Percentiles rank a stretch among this genome's conserved stretches.
These are phyloP conservation scores for Hypoxylon sp. DNA, from an alignment of 2,329 filamentous ascomycete genomes.

Conservation along the genomic window DNA sequence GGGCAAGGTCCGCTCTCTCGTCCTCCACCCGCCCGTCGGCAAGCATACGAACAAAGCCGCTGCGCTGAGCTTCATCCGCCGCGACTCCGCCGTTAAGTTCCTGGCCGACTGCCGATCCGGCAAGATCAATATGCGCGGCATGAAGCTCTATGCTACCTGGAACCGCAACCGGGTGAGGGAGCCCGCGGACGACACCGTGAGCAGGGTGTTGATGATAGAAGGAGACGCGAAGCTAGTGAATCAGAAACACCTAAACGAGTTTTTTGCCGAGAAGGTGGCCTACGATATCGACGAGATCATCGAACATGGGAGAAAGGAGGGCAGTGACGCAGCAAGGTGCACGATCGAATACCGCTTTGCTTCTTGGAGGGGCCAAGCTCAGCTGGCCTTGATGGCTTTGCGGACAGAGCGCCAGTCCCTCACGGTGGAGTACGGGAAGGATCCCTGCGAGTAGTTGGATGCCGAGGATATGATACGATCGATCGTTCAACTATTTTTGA, in stretches of 20 bases:
- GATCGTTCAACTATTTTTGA: too few species aligned
- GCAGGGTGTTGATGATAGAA: background rate
- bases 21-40: background rate
- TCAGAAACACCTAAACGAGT: background rate
- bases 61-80: slow-evolving; percentile 1
- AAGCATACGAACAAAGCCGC: background rate
- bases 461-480: too few species aligned
- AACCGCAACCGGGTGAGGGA: background rate
- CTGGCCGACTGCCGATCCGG: background rate
- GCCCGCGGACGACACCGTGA: background rate
- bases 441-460: background rate
- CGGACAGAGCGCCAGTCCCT: background rate
- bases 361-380: slow-evolving; percentile 1
- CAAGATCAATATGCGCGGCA: background rate
- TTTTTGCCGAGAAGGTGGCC: background rate
- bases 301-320: background rate
- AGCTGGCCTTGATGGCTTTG: background rate
- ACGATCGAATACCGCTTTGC: slow-evolving; percentile 3
- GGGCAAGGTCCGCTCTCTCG: background rate
- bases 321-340: too few species aligned
- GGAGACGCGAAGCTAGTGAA: background rate
- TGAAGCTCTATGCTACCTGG: background rate
- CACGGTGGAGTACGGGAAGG: background rate
- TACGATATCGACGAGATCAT: slow-evolving; percentile 7
- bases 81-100: background rate